phyloP scores from a whole-genome alignment of 2,329 filamentous ascomycete species.

The Clonostachys sp. region DNA sequence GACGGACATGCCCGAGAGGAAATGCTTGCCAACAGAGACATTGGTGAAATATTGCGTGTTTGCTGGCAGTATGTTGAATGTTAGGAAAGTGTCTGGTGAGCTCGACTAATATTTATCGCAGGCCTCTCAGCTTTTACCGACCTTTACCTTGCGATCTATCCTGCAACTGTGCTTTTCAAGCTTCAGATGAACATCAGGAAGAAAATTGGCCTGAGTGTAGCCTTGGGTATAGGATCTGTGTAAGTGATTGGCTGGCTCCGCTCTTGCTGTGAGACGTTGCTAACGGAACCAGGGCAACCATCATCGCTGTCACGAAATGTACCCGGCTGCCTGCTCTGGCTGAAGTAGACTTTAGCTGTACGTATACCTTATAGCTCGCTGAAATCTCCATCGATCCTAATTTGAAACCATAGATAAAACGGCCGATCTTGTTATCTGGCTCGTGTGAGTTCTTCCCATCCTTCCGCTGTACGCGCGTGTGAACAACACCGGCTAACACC shows the following conservation, averaged over 20 bases:
- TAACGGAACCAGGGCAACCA: background rate
- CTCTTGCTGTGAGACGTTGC: too few species aligned
- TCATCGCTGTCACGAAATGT: slow-evolving; percentile 21
- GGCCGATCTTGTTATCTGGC: too few species aligned
- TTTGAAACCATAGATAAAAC: too few species aligned
- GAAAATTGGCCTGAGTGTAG: slow-evolving; percentile 29
- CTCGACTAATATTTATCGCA: slow-evolving; percentile 2
- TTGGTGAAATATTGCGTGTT: too few species aligned
- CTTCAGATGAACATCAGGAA: slow-evolving; percentile 30
- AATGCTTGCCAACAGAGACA: too few species aligned
- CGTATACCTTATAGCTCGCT: background rate
- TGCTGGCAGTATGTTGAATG: too few species aligned
- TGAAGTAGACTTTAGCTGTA: slow-evolving; percentile 17
- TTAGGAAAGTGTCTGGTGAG: too few species aligned
- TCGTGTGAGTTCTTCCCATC: too few species aligned
- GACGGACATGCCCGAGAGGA: too few species aligned
- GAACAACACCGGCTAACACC: too few species aligned
- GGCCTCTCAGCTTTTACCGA: slow-evolving; percentile 28
- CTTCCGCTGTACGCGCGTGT: too few species aligned
- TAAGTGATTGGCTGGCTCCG: slow-evolving; percentile 8
- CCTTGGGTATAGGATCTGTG: slow-evolving; percentile 31
- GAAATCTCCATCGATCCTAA: too few species aligned
- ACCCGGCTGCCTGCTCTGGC: slow-evolving; percentile 16
- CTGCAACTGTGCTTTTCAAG: slow-evolving; percentile 24
- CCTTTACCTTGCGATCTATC: slow-evolving; percentile 35